Conservation (phyloP, 176 grass and related monocot genomes). For the Eleusine coracana region DNA sequence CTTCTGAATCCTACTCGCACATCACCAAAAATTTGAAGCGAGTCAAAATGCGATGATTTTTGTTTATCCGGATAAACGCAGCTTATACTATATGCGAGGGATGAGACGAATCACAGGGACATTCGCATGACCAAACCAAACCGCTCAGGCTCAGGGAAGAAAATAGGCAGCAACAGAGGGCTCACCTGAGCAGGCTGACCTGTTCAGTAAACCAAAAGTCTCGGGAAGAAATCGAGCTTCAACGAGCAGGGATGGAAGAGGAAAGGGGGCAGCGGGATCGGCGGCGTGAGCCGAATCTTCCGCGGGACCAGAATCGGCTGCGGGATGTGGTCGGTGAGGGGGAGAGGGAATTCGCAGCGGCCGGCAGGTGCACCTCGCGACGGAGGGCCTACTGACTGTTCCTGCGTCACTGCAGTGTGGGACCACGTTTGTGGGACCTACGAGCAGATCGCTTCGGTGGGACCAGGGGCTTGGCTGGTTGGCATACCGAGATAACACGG, state of each 20-base stretch:
- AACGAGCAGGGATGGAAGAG: background rate
- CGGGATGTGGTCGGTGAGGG: background rate
- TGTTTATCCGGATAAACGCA: background rate
- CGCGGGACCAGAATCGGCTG: background rate
- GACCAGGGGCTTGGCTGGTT: background rate
- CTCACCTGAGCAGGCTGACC: constrained; percentile 1
- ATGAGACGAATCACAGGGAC: background rate
- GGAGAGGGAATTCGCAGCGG: background rate
- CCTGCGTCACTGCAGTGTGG: background rate
- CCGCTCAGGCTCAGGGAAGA: background rate
- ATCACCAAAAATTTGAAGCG: background rate
- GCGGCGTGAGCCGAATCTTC: background rate
- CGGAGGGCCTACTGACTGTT: background rate
- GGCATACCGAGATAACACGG: background rate
- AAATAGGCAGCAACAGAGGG: background rate
- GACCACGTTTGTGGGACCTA: background rate
- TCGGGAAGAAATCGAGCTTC: background rate
- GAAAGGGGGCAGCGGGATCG: background rate
- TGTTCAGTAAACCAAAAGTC: background rate
- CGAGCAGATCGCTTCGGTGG: background rate
- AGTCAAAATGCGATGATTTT: background rate
- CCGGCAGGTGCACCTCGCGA: background rate
- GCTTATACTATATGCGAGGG: background rate
- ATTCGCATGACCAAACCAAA: background rate
- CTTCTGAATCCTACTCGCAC: background rate